A percentile compares a stretch with the other conserved stretches of the same genome.
phyloP scores from a whole-genome alignment of 2,329 filamentous ascomycete species.

The Trichophyton verrucosum region DNA sequence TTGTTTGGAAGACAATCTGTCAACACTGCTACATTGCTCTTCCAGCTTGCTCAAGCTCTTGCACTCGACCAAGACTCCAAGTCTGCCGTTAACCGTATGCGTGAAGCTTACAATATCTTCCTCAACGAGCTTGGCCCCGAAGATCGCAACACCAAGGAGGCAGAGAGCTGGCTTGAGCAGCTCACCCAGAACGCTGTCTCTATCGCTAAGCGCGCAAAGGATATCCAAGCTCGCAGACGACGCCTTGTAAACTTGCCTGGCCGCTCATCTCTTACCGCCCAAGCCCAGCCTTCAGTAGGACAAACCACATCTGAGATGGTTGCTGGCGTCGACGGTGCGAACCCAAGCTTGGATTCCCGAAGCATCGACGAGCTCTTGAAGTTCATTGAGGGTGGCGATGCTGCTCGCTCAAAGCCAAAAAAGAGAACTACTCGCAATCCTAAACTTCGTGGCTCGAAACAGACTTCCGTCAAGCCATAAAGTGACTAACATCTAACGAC shows the following conservation, averaged over 20 bases:
- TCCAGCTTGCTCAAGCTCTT: slow-evolving; percentile 91
- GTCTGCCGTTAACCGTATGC: slow-evolving; percentile 82
- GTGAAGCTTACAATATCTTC: slow-evolving; percentile 95
- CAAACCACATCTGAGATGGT: slow-evolving; percentile 41
- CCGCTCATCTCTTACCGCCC: slow-evolving; percentile 45
- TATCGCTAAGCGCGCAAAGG: slow-evolving; percentile 87
- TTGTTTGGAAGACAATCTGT: slow-evolving; percentile 82
- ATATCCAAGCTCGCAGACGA: slow-evolving; percentile 62
- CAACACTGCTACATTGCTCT: slow-evolving; percentile 86
- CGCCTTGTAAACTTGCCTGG: slow-evolving; percentile 58
- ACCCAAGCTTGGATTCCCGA: slow-evolving; percentile 52
- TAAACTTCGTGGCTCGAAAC: slow-evolving; percentile 33
- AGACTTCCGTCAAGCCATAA: slow-evolving; percentile 21
- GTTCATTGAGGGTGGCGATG: slow-evolving; percentile 69
- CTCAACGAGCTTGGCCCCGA: slow-evolving; percentile 70
- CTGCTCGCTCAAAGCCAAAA: slow-evolving; percentile 35
- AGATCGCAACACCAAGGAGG: slow-evolving; percentile 96
- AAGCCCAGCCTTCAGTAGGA: slow-evolving; percentile 51
- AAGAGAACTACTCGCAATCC: slow-evolving; percentile 31
- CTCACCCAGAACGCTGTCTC: slow-evolving; percentile 90
- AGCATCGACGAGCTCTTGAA: slow-evolving; percentile 88
- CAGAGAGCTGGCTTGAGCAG: slow-evolving; percentile 91
- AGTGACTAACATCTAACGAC: neutral
- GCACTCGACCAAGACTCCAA: slow-evolving; percentile 94
- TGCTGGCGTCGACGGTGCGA: slow-evolving; percentile 28